A percentile compares a stretch with the other conserved stretches of the same genome.
Conservation (phyloP, 192 early-diverging fungal genomes). For the Funneliformis mosseae region DNA sequence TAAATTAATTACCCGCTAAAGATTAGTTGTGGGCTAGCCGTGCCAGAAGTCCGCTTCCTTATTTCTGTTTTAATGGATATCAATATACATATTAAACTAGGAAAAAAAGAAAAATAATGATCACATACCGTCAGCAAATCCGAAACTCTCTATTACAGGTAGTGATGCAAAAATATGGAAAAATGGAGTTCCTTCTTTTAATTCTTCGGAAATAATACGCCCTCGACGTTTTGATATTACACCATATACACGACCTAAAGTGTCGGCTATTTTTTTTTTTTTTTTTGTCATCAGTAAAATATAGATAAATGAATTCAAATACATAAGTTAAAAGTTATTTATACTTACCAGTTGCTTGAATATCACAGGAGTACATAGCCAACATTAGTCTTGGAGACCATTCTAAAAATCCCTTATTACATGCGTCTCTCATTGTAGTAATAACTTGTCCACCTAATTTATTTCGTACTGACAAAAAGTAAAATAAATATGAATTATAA, state of each 20-base stretch:
- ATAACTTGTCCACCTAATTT: conserved; percentile 85
- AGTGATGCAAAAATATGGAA: conserved; percentile 85
- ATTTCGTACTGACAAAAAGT: conserved; percentile 37
- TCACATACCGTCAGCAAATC: conserved; percentile 86
- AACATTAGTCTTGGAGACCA: conserved; percentile 95
- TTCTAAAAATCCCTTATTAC: conserved; percentile 80
- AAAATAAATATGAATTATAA: background rate
- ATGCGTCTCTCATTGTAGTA: conserved; percentile 80
- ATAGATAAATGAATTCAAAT: too few species aligned
- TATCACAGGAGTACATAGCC: conserved; percentile 97
- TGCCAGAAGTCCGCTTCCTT: conserved; percentile 92
- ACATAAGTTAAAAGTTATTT: too few species aligned
- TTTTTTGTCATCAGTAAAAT: background rate
- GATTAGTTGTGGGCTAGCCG: conserved; percentile 92
- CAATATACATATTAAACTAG: background rate
- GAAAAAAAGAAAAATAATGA: background rate
- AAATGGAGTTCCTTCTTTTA: conserved; percentile 97
- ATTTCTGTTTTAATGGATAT: conserved; percentile 65
- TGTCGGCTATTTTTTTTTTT: conserved; percentile 60
- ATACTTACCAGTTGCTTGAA: conserved; percentile 86
- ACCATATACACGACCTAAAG: conserved; percentile 94
- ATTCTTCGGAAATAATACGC: conserved; percentile 92
- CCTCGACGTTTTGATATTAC: conserved; percentile 90
- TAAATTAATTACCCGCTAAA: conserved; percentile 72
- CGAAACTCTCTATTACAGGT: conserved; percentile 97